Evolutionary conservation across 768 basidiomycete genomes (phyloP).

Genomic region (Leccinum variicolor): DNA sequence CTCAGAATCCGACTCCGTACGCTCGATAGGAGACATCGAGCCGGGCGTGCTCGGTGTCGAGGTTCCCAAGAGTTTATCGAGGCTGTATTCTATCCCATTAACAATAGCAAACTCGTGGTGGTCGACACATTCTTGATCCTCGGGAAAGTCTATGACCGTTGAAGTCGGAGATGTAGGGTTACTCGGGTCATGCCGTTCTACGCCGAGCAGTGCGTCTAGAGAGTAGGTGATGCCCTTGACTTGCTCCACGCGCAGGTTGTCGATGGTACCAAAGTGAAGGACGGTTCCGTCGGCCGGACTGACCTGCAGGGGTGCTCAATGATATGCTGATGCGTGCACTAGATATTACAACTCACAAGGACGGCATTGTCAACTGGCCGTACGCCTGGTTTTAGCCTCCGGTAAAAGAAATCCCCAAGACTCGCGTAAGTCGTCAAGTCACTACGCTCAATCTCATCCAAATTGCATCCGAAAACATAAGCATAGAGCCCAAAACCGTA

Average conservation of each 20-base stretch:
- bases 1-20: conserved; percentile 19
- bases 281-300: conserved; percentile 94
- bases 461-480: conserved; percentile 87
- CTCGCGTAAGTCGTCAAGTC: conserved; percentile 79
- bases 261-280: conserved; percentile 88
- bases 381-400: conserved; percentile 75
- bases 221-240: conserved; percentile 99
- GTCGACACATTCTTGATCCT: conserved; percentile 60
- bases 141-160: conserved; percentile 39
- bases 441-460: conserved; percentile 80
- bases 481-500: conserved; percentile 85
- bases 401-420: conserved; percentile 96
- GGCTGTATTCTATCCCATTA: conserved; percentile 94
- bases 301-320: conserved; percentile 46
- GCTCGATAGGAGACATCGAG: conserved; percentile 29
- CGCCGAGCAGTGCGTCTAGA: conserved; percentile 87
- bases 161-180: conserved; percentile 41
- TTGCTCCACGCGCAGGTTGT: conserved; percentile 80
- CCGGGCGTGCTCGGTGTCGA: conserved; percentile 40
- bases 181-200: conserved; percentile 46
- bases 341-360: conserved; percentile 47
- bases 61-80: conserved; percentile 82
- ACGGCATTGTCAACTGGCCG: conserved; percentile 76
- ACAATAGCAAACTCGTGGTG: conserved; percentile 93
- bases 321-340: background rate